These are phyloP conservation scores for Fonsecaea nubica DNA, from an alignment of 2,329 filamentous ascomycete genomes.

Conservation along the genomic window DNA sequence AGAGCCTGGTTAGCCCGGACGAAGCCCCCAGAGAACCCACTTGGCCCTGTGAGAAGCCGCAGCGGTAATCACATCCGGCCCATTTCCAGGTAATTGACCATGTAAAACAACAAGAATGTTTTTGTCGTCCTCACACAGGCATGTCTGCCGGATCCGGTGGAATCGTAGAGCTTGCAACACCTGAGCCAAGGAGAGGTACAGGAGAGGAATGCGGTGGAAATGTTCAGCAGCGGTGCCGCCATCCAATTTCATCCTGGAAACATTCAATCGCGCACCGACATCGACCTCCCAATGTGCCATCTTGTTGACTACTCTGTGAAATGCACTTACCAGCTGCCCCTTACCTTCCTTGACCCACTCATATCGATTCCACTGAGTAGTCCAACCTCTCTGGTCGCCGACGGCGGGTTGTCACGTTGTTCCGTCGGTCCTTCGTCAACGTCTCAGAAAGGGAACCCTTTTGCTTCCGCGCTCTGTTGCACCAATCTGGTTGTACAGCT, in stretches of 20 bases:
- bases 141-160: neutral
- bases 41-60: neutral
- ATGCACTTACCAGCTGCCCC: slow-evolving; percentile 2
- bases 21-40: neutral
- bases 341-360: neutral
- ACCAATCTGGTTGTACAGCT: neutral
- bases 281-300: neutral
- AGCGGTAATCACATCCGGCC: neutral
- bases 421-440: neutral
- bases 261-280: neutral
- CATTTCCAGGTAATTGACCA: neutral
- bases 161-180: neutral
- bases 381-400: neutral
- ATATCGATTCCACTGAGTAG: neutral
- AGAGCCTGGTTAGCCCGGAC: neutral
- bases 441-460: neutral
- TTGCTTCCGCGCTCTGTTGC: neutral
- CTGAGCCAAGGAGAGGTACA: neutral
- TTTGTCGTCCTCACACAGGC: neutral
- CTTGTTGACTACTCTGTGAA: neutral
- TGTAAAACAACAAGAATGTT: neutral
- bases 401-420: neutral
- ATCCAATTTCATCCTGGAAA: neutral
- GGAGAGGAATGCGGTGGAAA: neutral
- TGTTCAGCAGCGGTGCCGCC: neutral